Percentiles rank a stretch among this genome's conserved stretches.
These are phyloP conservation scores for Verbena officinalis DNA, from an alignment of 257 asterid genomes.

Conservation along the genomic window DNA sequence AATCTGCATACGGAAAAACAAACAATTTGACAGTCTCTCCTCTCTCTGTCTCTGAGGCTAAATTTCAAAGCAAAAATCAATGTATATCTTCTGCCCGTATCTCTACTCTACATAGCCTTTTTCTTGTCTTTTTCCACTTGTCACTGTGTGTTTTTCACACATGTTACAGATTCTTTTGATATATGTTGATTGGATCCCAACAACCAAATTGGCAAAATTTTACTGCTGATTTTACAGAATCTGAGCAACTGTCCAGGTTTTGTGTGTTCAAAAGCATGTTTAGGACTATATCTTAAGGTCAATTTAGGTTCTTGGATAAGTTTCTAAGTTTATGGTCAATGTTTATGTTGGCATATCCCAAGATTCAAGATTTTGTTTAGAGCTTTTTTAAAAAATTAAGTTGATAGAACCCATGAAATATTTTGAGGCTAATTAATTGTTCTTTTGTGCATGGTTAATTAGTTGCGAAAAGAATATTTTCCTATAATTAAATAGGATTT, in stretches of 20 bases:
- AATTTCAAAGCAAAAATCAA: slow-evolving; percentile 2
- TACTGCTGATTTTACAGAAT: slow-evolving; percentile 10
- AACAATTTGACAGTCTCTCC: not conserved
- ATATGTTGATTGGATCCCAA: not conserved
- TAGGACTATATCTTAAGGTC: not conserved
- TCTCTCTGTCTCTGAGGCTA: not conserved
- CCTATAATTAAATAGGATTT: no score
- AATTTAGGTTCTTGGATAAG: not conserved
- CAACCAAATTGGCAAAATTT: slow-evolving; percentile 1
- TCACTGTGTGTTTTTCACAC: slow-evolving; percentile 12
- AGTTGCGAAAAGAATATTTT: no score
- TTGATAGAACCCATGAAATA: no score
- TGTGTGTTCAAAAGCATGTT: not conserved
- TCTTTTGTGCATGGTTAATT: no score
- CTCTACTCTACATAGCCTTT: not conserved
- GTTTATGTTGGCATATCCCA: not conserved
- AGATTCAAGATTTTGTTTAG: no score
- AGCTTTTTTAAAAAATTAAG: no score
- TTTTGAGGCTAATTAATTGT: no score
- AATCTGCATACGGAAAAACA: slow-evolving; percentile 30
- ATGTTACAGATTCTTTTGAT: slow-evolving; percentile 1
- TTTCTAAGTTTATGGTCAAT: no score
- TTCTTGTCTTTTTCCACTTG: slow-evolving; percentile 13
- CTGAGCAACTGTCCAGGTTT: not conserved
- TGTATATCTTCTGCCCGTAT: not conserved